Percentiles rank a stretch among this genome's conserved stretches.
Conservation (phyloP, 1,284 basidiomycete species). For the Macrocybe sp. region DNA sequence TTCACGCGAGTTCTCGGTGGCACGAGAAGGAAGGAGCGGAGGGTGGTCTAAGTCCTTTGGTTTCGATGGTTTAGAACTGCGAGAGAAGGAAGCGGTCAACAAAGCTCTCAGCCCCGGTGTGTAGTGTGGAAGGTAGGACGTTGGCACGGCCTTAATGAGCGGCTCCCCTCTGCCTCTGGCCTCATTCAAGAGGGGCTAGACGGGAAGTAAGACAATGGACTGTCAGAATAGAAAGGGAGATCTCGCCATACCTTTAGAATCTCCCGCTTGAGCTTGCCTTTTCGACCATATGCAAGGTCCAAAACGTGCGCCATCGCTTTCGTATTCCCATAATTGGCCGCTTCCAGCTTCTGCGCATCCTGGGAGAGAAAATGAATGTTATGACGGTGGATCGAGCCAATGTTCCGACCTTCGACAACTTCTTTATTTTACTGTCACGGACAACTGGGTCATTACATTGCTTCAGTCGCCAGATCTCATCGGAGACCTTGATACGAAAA, state of each 20-base stretch:
- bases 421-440: slow-evolving; percentile 39
- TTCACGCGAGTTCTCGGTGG: slow-evolving; percentile 54
- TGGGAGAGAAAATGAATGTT: slow-evolving; percentile 21
- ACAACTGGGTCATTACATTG: slow-evolving; percentile 9
- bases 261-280: slow-evolving; percentile 65
- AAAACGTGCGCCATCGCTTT: slow-evolving; percentile 59
- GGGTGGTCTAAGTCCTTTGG: slow-evolving; percentile 40
- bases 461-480: slow-evolving; percentile 41
- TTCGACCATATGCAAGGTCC: slow-evolving; percentile 73
- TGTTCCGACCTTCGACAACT: slow-evolving; percentile 41
- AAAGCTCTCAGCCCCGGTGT: slow-evolving; percentile 58
- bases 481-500: slow-evolving; percentile 54
- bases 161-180: slow-evolving; percentile 33
- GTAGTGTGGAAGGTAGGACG: slow-evolving; percentile 58
- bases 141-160: slow-evolving; percentile 48
- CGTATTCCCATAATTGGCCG: slow-evolving; percentile 50
- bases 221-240: slow-evolving; percentile 1
- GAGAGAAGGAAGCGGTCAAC: slow-evolving; percentile 47
- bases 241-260: slow-evolving; percentile 46
- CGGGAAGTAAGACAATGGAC: slow-evolving; percentile 2
- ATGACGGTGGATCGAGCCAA: not conserved
- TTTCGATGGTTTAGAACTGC: slow-evolving; percentile 38
- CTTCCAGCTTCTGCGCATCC: slow-evolving; percentile 52
- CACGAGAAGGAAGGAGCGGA: slow-evolving; percentile 50
- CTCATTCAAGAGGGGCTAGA: slow-evolving; percentile 50